phyloP scores from a whole-genome alignment of 2,329 filamentous ascomycete genomes.

The Dryadomyces quercivorus region DNA sequence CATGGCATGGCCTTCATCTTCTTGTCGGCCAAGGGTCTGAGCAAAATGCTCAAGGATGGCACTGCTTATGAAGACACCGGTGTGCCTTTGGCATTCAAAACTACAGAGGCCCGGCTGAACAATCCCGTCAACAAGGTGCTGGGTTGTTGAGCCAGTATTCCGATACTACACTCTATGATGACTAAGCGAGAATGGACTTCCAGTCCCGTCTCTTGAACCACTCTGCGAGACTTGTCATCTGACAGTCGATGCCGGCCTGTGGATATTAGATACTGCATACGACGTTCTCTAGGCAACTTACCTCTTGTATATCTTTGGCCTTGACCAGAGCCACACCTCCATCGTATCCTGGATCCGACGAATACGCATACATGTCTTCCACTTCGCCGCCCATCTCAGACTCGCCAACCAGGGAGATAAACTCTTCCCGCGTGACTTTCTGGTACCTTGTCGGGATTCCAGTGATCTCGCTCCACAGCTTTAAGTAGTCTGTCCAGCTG shows the following conservation, averaged over 20 bases:
- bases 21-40: no score
- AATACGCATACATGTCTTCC: conserved; percentile 33
- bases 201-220: conserved; percentile 25
- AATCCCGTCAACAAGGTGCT: no score
- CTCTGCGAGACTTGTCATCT: conserved; percentile 26
- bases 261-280: background rate
- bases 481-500: conserved; percentile 33
- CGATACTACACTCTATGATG: no score
- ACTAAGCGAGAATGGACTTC: conserved; percentile 5
- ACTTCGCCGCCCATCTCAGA: conserved; percentile 30
- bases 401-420: conserved; percentile 25
- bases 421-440: conserved; percentile 26
- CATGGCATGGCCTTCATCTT: no score
- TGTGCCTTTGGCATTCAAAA: no score
- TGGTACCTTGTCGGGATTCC: conserved; percentile 23
- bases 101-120: no score
- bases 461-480: conserved; percentile 26
- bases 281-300: conserved; percentile 14
- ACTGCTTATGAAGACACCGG: no score
- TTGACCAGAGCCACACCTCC: conserved; percentile 30
- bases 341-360: conserved; percentile 34
- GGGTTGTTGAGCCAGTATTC: no score
- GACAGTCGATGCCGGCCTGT: conserved; percentile 29
- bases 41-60: no score
- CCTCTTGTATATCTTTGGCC: conserved; percentile 30